These are phyloP conservation scores for Dipodascus albidus DNA, from an alignment of 805 yeast genomes.

Conservation along the genomic window DNA sequence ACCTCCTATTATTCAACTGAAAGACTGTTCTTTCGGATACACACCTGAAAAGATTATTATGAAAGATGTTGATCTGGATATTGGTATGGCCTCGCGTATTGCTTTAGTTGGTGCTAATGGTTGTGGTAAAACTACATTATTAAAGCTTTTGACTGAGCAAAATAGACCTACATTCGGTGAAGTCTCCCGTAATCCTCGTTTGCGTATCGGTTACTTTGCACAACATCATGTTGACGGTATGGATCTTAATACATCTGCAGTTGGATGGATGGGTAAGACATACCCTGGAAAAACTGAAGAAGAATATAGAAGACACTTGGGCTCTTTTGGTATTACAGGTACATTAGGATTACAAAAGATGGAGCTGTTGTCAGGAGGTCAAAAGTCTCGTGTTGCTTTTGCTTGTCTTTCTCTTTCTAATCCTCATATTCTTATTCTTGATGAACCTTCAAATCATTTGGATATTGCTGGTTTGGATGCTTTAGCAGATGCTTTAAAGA, in stretches of 20 bases:
- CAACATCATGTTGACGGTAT: conserved; percentile 98
- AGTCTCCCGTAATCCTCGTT: conserved; percentile 68
- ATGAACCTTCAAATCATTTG: conserved; percentile 97
- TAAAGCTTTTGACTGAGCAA: conserved; percentile 75
- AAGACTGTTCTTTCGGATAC: conserved; percentile 81
- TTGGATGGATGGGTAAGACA: conserved; percentile 82
- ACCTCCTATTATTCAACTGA: conserved; percentile 86
- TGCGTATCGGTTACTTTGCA: conserved; percentile 93
- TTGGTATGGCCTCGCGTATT: conserved; percentile 88
- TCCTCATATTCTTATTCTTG: conserved; percentile 86
- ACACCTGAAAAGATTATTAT: conserved; percentile 50
- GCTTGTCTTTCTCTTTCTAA: conserved; percentile 84
- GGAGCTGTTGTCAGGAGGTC: conserved; percentile 91
- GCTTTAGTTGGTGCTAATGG: conserved; percentile 99
- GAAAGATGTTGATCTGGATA: conserved; percentile 72
- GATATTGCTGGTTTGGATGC: conserved; percentile 98
- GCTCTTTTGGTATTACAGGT: conserved; percentile 96
- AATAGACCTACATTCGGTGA: conserved; percentile 66
- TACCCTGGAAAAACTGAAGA: conserved; percentile 93
- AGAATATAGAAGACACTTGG: conserved; percentile 92
- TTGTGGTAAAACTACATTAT: conserved; percentile 94
- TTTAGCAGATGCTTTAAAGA: conserved; percentile 73
- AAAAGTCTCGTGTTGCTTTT: conserved; percentile 95
- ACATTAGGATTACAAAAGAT: conserved; percentile 85
- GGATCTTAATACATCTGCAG: conserved; percentile 80